phyloP scores from a whole-genome alignment of 164 flowering plant genomes.

The Buxus sempervirens region DNA sequence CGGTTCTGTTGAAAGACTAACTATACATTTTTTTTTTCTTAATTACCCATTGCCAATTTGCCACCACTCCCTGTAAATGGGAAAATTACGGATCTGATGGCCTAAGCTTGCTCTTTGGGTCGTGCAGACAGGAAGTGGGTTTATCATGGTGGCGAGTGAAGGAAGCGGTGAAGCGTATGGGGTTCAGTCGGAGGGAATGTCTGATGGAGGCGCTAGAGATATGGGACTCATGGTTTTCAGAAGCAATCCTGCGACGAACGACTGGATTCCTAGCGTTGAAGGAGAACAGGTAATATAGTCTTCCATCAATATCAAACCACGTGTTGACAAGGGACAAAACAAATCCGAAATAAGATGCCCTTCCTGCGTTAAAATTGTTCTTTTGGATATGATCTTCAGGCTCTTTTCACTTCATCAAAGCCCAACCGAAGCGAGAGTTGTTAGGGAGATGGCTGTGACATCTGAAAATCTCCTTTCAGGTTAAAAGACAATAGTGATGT shows the following conservation, averaged over 20 bases:
- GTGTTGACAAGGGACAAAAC: not conserved
- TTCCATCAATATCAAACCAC: too few species aligned
- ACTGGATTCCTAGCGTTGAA: slow-evolving; percentile 34
- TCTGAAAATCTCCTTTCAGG: too few species aligned
- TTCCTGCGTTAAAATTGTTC: too few species aligned
- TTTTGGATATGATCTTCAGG: too few species aligned
- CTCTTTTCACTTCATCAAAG: too few species aligned
- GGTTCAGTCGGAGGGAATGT: slow-evolving; percentile 9
- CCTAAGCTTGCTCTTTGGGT: not conserved
- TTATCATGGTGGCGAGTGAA: slow-evolving; percentile 36
- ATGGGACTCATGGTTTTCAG: slow-evolving; percentile 3
- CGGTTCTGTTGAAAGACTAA: not conserved
- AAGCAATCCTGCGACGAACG: slow-evolving; percentile 44
- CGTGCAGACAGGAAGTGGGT: slow-evolving; percentile 62
- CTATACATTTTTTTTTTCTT: not conserved
- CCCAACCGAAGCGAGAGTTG: too few species aligned
- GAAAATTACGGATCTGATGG: too few species aligned
- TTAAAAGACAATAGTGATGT: too few species aligned
- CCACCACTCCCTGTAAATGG: too few species aligned
- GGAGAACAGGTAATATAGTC: slow-evolving; percentile 16
- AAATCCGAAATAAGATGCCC: too few species aligned
- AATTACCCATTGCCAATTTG: too few species aligned
- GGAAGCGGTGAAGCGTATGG: slow-evolving; percentile 17
- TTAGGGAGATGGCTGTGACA: too few species aligned
- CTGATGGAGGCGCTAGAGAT: slow-evolving; percentile 1